Conservation (phyloP, 805 yeast species). For the Henningerozyma blattae region DNA sequence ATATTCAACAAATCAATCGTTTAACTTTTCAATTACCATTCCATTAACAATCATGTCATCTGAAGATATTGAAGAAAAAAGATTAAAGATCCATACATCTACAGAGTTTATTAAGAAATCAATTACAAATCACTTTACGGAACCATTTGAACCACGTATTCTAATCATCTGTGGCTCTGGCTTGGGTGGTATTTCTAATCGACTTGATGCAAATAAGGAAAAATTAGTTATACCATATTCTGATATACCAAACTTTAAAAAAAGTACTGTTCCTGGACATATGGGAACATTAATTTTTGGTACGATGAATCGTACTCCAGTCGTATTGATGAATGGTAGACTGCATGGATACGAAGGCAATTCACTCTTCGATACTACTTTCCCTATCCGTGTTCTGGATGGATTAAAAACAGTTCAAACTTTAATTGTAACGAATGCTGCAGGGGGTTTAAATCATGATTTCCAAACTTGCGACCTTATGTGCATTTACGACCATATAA, state of each 20-base stretch:
- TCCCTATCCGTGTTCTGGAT: conserved; percentile 71
- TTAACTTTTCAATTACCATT: too few relatives aligned
- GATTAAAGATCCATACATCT: too few relatives aligned
- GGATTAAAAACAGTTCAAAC: conserved; percentile 41
- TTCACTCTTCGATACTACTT: conserved; percentile 66
- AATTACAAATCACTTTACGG: too few relatives aligned
- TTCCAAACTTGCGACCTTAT: conserved; percentile 80
- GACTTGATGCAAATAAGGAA: conserved; percentile 23
- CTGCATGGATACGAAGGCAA: conserved; percentile 90
- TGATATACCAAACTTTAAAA: conserved; percentile 68
- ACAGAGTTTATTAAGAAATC: too few relatives aligned
- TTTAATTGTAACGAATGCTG: conserved; percentile 87
- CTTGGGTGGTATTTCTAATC: conserved; percentile 67
- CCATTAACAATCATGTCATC: too few relatives aligned
- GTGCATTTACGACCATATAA: conserved; percentile 83
- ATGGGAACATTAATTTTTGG: conserved; percentile 78
- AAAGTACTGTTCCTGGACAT: conserved; percentile 85
- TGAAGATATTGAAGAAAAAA: too few relatives aligned
- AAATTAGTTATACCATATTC: conserved; percentile 45
- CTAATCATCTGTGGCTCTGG: conserved; percentile 94
- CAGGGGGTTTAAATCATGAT: conserved; percentile 69
- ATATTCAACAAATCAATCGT: too few relatives aligned
- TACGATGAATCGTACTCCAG: conserved; percentile 57
- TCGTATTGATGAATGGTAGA: conserved; percentile 89
- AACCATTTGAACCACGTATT: conserved; percentile 27